These are phyloP conservation scores for Barbarea vulgaris DNA, from an alignment of 345 rosid genomes.

Conservation along the genomic window DNA sequence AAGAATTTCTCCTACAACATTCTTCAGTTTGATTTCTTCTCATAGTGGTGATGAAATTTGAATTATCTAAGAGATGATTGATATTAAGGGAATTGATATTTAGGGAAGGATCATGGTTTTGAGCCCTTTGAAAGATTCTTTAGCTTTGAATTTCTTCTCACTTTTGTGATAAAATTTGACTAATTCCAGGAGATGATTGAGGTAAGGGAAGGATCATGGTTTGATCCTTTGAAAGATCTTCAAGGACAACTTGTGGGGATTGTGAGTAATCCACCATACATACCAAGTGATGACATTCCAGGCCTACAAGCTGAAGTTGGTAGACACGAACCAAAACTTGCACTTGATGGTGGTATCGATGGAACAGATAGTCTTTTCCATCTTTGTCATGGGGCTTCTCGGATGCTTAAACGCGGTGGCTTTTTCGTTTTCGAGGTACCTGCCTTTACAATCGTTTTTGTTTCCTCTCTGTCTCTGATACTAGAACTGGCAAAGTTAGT, in stretches of 20 bases:
- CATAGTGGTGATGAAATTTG: background rate
- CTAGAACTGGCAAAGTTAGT: background rate
- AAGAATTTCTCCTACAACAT: background rate
- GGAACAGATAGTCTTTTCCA: constrained; percentile 80
- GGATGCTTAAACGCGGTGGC: constrained; percentile 74
- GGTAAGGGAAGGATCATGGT: constrained; percentile 83
- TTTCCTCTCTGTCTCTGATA: background rate
- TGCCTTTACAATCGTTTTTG: background rate
- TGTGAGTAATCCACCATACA: constrained; percentile 91
- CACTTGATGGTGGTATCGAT: constrained; percentile 78
- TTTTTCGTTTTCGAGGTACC: constrained; percentile 85
- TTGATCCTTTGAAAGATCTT: constrained; percentile 66
- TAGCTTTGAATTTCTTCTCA: background rate
- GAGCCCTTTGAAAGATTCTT: background rate
- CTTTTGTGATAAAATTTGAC: background rate
- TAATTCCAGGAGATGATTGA: constrained; percentile 56
- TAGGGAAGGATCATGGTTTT: constrained; percentile 64
- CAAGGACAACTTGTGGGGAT: constrained; percentile 74
- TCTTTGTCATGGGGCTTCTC: constrained; percentile 65
- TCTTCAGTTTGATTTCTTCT: constrained; percentile 5
- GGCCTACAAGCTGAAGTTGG: constrained; percentile 91
- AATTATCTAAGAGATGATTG: constrained; percentile 43
- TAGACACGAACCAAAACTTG: constrained; percentile 82
- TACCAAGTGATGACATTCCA: constrained; percentile 66
- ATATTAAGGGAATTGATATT: constrained; percentile 50